Base-by-base conservation (phyloP, 139 green algal genomes). In the Pleodorina starrii region DNA sequence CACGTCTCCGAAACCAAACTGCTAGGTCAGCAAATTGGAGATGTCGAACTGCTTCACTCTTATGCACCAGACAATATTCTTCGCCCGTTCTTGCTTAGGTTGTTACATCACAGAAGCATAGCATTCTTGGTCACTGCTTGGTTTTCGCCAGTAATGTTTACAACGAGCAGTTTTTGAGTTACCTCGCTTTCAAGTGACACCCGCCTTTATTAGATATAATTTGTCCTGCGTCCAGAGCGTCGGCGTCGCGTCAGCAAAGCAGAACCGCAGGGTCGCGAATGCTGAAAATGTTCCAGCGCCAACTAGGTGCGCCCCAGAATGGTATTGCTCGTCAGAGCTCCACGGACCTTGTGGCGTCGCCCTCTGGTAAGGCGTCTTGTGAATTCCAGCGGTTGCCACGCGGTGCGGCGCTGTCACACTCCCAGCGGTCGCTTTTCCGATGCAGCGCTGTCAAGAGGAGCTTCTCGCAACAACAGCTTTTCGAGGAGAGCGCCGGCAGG, bases 401-500 rank as follows among this genome's bases (percentile, higher is more conserved):
- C 35, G n/a, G 35, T 76, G 68, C 68, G 36, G 32, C 68, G 36
- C 68, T 48, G 25, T 66, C 68, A 48, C 36, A 32, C n/a, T 76
- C 6, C 19, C 19, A 27, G 68, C 25, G 29, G n/a, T 36, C 5
- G 16, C 19, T 40, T 42, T 73, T 73, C 2, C 5, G 14, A 10
- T 25, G 57, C 42, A 60, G 79, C 40, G n/a, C 32, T 57, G 11
- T 75, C 79, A 51, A 75, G 54, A 48, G 60, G 60, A 1, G 60
- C 27, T 38, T 87, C 60, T 0, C 60, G 81, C 43, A 87, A 87
- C 43, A 77, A 63, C 43, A 87, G 60, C 44, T 87, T 78, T 44
- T 44, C 14, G 16, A 38, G 72, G 1, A 32, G 72, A 80, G 72
- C 72, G 42, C 72, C 72, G 23, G 23, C 16, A 80, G 72, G 72